Conservation (phyloP, 2,329 filamentous ascomycete species). For the Cordyceps farinosa region DNA sequence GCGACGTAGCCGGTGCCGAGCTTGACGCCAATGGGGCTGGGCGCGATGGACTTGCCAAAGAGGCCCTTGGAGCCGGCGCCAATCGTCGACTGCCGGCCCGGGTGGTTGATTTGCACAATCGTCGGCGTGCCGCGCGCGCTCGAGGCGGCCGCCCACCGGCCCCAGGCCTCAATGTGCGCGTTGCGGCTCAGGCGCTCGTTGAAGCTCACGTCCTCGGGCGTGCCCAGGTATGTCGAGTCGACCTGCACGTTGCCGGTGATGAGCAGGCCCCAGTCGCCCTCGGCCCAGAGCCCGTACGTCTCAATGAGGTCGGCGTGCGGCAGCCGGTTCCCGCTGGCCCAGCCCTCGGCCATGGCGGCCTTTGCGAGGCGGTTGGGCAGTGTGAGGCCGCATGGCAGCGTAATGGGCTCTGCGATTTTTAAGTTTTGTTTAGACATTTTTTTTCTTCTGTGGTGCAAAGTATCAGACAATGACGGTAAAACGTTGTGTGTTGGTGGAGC, state of each 20-base stretch:
- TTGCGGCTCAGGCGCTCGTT: slow-evolving; percentile 23
- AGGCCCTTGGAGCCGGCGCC: slow-evolving; percentile 36
- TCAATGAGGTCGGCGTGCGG: slow-evolving; percentile 41
- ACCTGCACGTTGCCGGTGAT: slow-evolving; percentile 50
- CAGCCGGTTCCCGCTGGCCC: slow-evolving; percentile 39
- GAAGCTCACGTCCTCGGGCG: slow-evolving; percentile 32
- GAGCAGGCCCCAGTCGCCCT: slow-evolving; percentile 51
- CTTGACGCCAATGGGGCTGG: slow-evolving; percentile 40
- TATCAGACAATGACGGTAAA: no score
- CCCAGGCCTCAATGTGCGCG: slow-evolving; percentile 36
- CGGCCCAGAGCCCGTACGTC: slow-evolving; percentile 51
- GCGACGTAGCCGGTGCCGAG: slow-evolving; percentile 39
- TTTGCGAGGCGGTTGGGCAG: slow-evolving; percentile 53
- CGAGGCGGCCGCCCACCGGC: slow-evolving; percentile 32
- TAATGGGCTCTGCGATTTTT: slow-evolving; percentile 35
- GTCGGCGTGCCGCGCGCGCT: slow-evolving; percentile 34
- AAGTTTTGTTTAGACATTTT: background rate
- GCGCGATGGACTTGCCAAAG: slow-evolving; percentile 39
- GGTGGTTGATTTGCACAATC: slow-evolving; percentile 46
- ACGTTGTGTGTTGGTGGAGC: background rate
- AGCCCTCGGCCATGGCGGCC: slow-evolving; percentile 48
- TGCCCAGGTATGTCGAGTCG: slow-evolving; percentile 36
- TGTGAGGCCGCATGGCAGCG: slow-evolving; percentile 51
- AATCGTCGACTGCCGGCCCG: slow-evolving; percentile 42
- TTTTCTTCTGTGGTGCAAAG: no score